Conservation (phyloP, 805 yeast species). For the Saturnispora hagleri region DNA sequence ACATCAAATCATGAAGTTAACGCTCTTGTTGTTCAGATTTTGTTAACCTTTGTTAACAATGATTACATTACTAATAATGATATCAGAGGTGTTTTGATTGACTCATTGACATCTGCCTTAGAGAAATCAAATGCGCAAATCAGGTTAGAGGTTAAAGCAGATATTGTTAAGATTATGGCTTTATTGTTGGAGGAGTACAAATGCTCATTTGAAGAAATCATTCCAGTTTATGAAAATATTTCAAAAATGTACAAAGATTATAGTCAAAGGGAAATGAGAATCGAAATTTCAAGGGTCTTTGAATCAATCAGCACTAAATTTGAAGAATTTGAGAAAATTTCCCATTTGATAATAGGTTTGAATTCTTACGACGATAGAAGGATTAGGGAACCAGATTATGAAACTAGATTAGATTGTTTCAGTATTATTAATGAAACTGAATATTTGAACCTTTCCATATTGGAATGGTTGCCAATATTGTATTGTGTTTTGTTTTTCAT, state of each 20-base stretch:
- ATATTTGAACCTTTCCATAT: constrained; percentile 34
- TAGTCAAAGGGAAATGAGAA: constrained; percentile 53
- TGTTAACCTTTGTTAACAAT: constrained; percentile 45
- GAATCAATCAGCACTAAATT: constrained; percentile 47
- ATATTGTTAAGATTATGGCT: constrained; percentile 48
- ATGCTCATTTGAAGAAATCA: constrained; percentile 42
- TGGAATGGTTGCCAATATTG: constrained; percentile 76
- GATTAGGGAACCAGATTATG: constrained; percentile 72
- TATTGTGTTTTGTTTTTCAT: constrained; percentile 61
- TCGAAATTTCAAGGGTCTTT: constrained; percentile 51
- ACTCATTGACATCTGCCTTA: constrained; percentile 50
- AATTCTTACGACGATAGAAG: constrained; percentile 59
- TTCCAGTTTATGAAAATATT: constrained; percentile 23
- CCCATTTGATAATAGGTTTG: constrained; percentile 48
- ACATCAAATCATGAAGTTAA: constrained; percentile 37
- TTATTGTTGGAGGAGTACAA: constrained; percentile 44
- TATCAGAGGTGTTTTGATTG: constrained; percentile 43
- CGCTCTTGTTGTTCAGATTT: constrained; percentile 41
- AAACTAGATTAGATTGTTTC: constrained; percentile 60
- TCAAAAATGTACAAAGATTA: constrained; percentile 45
- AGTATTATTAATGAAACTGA: constrained; percentile 49
- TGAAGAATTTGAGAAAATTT: constrained; percentile 34
- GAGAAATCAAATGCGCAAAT: constrained; percentile 48
- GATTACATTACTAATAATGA: constrained; percentile 47
- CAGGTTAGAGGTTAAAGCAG: constrained; percentile 42